Evolutionary conservation across 805 yeast genomes (phyloP), one percentile per base, ranked within the genome.

Genomic region (Kazachstania psychrophila): DNA sequence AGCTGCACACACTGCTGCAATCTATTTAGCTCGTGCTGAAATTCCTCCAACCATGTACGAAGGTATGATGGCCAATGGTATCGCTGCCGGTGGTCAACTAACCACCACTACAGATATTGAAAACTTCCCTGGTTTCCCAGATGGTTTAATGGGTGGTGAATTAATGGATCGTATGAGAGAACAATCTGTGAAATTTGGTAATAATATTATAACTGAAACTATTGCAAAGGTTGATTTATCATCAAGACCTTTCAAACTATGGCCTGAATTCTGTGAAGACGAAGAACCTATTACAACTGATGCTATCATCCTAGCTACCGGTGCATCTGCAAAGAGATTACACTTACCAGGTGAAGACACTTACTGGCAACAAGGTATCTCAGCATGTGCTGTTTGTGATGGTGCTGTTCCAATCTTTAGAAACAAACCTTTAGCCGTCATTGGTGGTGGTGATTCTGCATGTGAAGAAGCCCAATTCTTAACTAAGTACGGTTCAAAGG

Each of bases 371-470:
- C 82, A 81, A 62, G 99, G 99, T 64, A 92, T 92, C 50, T 84
- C 95, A 50, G 99, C 99, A 13, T 92, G 99, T 72, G 99, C 99
- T 27, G 98, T 92, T 44, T 92, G 99, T 69, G 99, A 92, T 62
- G 99, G 99, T 65, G 99, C 99, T 24, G 94, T 92, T 34, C 99
- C 99, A 52, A 88, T 92, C 53, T 92, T 92, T 71, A 84, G 97
- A 73, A 83, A 92, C 72, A 83, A 87, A 66, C 97, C 98, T 27
- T 75, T 92, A 60, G 97, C 96, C 17, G 99, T 92, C 40, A 70
- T 92, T 50, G 99, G 99, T 43, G 99, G 99, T 49, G 99, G 99
- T 63, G 99, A 92, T 66, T 87, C 96, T 49, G 99, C 99, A 13
- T 94, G 97, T 65, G 99, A 92, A 69, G 99, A 92, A 69, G 98